Base-by-base conservation (phyloP, 2,329 filamentous ascomycete species). In the Ceratocystis diversiconidia region DNA sequence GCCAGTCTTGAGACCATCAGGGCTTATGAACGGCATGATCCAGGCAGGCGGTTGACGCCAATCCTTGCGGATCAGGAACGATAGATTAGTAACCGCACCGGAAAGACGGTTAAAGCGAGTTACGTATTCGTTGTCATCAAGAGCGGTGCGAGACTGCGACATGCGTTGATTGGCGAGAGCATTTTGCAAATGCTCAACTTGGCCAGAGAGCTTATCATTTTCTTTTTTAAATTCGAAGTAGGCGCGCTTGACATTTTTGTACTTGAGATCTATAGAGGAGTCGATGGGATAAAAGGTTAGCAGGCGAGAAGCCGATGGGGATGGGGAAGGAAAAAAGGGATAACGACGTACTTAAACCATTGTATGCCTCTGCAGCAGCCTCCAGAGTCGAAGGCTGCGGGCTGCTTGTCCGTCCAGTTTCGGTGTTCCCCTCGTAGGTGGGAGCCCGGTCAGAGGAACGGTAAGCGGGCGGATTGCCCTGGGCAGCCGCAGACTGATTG, bases 201-300 rank as follows among this genome's bases (percentile, higher is more conserved):
- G 70, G 87, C 88, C 48, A 6, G 62, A 36, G 71, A 95, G 87
- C 71, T 88, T 85, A 72, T 96, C 92, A 64, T 97, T 92, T 76
- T 96, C 92, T 17, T 86, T 82, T 73, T 95, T 94, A 72, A 92
- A 91, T 69, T 97, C 94, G 74, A 97, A 97, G 74, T 96, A 99
- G 71, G 96, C 89, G 65, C 91, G 86, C 79, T 99, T 99, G 66
- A 99, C 92, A 73, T 96, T 96, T 74, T 95, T 95, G 74, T 99
- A 99, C 78, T 99, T 99, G 70, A 85, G 85, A 72, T 94, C 92
- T 96, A 59, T 36, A 36, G 46, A 15, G 25, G 48, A 15, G 25
- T 41, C 36, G 44, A 43, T 44, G 22, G 19, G 30, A 30, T 15
- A 30, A 2, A 7, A 44, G 41, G 48, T 67, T 44, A 63, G 64